Percentiles rank a stretch among this genome's conserved stretches.
phyloP scores from a whole-genome alignment of 805 yeast species.

The Candida odintsovae region DNA sequence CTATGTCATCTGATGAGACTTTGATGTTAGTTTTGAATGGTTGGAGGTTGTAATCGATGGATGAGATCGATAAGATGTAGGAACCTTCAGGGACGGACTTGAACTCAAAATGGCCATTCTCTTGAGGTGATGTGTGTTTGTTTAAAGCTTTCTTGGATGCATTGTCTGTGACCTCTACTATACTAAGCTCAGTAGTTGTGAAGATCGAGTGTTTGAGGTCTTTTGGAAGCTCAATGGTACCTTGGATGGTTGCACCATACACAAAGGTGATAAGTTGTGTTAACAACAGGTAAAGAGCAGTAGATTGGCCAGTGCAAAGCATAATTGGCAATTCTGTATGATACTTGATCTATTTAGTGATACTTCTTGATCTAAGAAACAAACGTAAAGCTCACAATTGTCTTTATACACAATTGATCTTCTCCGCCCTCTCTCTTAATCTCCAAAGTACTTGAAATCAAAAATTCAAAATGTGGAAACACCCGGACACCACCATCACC shows the following conservation, averaged over 20 bases:
- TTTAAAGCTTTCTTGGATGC: not conserved
- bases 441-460: not conserved
- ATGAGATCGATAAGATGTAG: constrained; percentile 13
- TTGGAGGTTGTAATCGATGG: constrained; percentile 17
- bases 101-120: constrained; percentile 14
- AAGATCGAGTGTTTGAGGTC: constrained; percentile 11
- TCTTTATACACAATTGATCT: too few relatives aligned
- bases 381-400: not conserved
- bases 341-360: too few relatives aligned
- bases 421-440: too few relatives aligned
- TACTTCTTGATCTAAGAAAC: not conserved
- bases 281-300: not conserved
- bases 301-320: not conserved
- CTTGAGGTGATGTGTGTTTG: constrained; percentile 6
- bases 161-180: constrained; percentile 6
- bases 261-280: not conserved
- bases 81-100: constrained; percentile 13
- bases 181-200: constrained; percentile 10
- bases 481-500: constrained; percentile 9
- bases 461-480: not conserved
- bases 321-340: not conserved
- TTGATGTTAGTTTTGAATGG: constrained; percentile 20
- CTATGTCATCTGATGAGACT: constrained; percentile 8
- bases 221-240: constrained; percentile 9
- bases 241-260: constrained; percentile 11